Conservation (phyloP, 768 basidiomycete species). For the Cytidiella melzeri region DNA sequence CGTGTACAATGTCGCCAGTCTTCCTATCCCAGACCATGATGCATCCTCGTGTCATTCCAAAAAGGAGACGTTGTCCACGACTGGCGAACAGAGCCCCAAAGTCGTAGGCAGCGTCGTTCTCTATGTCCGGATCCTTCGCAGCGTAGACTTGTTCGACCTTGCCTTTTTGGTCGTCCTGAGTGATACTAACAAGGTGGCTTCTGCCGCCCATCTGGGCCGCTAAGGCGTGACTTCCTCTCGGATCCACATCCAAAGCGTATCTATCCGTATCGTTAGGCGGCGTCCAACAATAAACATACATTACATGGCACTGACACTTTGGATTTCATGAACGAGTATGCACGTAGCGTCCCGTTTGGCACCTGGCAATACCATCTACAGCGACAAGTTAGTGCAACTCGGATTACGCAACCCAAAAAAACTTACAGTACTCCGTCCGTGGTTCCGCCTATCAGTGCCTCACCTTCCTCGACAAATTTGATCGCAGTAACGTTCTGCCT, state of each 20-base stretch:
- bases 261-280: constrained; percentile 25
- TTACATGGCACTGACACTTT: constrained; percentile 43
- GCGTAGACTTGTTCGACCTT: constrained; percentile 49
- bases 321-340: constrained; percentile 50
- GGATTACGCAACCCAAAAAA: neutral
- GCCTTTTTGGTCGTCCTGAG: constrained; percentile 43
- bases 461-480: constrained; percentile 57
- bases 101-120: constrained; percentile 18
- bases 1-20: constrained; percentile 48
- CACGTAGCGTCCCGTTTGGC: constrained; percentile 59
- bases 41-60: constrained; percentile 48
- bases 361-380: constrained; percentile 63
- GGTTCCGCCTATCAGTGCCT: constrained; percentile 61
- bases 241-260: constrained; percentile 47
- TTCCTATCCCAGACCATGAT: constrained; percentile 58
- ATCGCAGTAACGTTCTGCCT: constrained; percentile 61
- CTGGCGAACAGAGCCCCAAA: constrained; percentile 52
- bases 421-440: constrained; percentile 62
- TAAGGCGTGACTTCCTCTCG: constrained; percentile 43
- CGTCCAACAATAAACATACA: neutral
- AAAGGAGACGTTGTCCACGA: constrained; percentile 47
- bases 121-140: constrained; percentile 28
- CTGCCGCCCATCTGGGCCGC: constrained; percentile 46
- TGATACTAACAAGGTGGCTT: constrained; percentile 46
- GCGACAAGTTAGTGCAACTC: neutral